Conservation (phyloP, 164 flowering plant species). For the Macadamia integrifolia region DNA sequence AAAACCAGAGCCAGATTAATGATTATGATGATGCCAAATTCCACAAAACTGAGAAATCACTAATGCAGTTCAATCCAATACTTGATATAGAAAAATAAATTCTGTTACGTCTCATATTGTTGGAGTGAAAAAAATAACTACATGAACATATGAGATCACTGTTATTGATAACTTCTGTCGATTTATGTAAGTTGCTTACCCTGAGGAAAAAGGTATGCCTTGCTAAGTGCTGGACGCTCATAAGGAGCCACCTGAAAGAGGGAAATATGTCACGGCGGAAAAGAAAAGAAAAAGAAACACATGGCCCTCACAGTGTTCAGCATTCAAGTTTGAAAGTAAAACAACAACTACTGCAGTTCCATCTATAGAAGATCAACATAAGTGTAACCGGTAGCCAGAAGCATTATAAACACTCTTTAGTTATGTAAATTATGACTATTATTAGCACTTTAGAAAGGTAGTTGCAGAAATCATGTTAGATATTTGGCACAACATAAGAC, state of each 20-base stretch:
- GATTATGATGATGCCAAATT: too few relatives aligned
- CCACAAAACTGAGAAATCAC: too few relatives aligned
- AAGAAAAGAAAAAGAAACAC: neutral
- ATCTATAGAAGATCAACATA: neutral
- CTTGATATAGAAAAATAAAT: too few relatives aligned
- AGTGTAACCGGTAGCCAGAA: neutral
- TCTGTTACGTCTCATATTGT: neutral
- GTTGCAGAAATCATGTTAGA: neutral
- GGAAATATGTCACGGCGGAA: neutral
- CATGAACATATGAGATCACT: too few relatives aligned
- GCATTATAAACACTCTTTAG: neutral
- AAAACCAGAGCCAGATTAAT: too few relatives aligned
- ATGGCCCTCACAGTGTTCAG: neutral
- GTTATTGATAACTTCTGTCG: too few relatives aligned
- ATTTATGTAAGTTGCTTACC: conserved; percentile 30
- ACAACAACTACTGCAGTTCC: too few relatives aligned
- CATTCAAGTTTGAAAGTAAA: neutral
- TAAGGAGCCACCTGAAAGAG: conserved; percentile 65
- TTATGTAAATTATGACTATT: neutral
- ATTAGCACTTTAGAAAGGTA: too few relatives aligned
- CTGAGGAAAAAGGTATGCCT: conserved; percentile 77
- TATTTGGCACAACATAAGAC: neutral
- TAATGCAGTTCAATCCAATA: too few relatives aligned
- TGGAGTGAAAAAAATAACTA: neutral
- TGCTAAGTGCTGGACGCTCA: conserved; percentile 87